These are phyloP conservation scores for Pharus latifolius DNA, from an alignment of 176 grass and related monocot genomes.

Conservation along the genomic window DNA sequence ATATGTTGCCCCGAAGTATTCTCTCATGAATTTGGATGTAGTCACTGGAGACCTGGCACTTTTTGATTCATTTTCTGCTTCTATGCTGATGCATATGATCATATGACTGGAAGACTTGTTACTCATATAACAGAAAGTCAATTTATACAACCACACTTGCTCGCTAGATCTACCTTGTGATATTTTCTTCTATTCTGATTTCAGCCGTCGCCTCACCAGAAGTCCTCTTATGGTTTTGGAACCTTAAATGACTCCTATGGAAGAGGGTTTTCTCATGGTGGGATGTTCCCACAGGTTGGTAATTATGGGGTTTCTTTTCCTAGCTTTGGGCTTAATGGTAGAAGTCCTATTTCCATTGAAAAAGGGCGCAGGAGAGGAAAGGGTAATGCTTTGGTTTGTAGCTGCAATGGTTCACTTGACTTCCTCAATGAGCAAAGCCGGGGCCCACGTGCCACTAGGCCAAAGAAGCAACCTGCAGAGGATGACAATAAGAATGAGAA, in stretches of 20 bases:
- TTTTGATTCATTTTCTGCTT: not conserved
- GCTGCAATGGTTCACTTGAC: conserved; percentile 64
- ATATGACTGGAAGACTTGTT: not conserved
- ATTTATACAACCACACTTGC: not conserved
- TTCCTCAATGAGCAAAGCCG: conserved; percentile 94
- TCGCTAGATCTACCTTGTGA: conserved; percentile 8
- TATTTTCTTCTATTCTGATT: not conserved
- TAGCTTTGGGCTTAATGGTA: conserved; percentile 43
- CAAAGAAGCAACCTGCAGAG: conserved; percentile 49
- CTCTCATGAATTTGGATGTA: not conserved
- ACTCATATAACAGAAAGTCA: not conserved
- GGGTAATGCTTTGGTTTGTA: conserved; percentile 52
- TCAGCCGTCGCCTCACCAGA: conserved; percentile 47
- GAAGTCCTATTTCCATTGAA: conserved; percentile 34
- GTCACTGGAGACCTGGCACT: not conserved
- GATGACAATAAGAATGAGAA: conserved; percentile 39
- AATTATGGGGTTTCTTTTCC: conserved; percentile 50
- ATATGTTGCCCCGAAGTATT: not conserved
- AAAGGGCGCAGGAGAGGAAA: conserved; percentile 65
- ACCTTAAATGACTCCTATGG: conserved; percentile 48
- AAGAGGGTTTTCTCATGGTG: conserved; percentile 42
- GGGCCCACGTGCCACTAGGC: conserved; percentile 64
- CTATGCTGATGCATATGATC: not conserved
- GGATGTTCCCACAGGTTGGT: conserved; percentile 33
- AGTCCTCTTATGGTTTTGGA: conserved; percentile 74